These are phyloP conservation scores for Cordyceps farinosa DNA, from an alignment of 2,329 filamentous ascomycete genomes.

Conservation along the genomic window DNA sequence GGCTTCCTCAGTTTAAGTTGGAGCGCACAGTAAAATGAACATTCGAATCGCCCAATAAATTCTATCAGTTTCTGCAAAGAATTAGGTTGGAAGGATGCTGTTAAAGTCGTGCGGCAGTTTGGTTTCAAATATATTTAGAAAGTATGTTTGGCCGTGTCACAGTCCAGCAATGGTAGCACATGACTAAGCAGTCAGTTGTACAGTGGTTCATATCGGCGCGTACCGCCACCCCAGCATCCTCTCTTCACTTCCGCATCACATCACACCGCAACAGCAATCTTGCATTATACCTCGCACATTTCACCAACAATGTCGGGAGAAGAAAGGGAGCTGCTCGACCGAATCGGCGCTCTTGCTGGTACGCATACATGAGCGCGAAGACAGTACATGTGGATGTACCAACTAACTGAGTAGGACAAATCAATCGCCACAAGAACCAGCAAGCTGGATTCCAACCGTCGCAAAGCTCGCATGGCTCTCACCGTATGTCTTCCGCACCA, in stretches of 20 bases:
- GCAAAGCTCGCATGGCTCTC: conserved; percentile 16
- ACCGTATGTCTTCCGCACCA: neutral
- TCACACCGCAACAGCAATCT: neutral
- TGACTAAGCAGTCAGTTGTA: conserved; percentile 6
- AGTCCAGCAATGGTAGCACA: neutral
- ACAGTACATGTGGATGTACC: conserved; percentile 22
- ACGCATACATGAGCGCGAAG: conserved; percentile 22
- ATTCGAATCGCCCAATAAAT: neutral
- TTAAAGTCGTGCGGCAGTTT: neutral
- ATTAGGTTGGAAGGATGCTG: neutral
- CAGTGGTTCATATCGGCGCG: neutral
- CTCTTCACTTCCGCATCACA: neutral
- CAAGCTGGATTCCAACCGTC: conserved; percentile 40
- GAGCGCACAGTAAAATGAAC: neutral
- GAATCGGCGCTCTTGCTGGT: conserved; percentile 52
- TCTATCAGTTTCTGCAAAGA: neutral
- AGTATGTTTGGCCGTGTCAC: neutral
- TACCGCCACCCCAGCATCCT: neutral
- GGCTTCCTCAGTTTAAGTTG: neutral
- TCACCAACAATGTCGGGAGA: conserved; percentile 41
- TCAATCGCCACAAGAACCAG: conserved; percentile 73
- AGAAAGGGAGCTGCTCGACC: conserved; percentile 51
- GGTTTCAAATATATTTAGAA: neutral
- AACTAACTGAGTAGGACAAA: conserved; percentile 57
- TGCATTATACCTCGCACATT: neutral